phyloP scores from a whole-genome alignment of 2,329 filamentous ascomycete genomes.

The Claviceps monticola region DNA sequence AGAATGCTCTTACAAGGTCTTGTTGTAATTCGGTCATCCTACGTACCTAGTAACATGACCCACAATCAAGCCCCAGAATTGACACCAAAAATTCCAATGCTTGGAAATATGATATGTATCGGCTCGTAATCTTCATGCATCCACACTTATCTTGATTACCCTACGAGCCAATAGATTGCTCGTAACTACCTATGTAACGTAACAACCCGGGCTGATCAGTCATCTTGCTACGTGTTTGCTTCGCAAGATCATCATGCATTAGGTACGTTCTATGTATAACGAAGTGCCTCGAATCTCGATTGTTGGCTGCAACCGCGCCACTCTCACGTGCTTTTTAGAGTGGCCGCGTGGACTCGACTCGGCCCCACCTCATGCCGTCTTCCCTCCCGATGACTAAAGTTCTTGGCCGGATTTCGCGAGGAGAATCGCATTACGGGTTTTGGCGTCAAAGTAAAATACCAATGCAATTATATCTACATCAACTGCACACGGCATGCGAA shows the following conservation, averaged over 20 bases:
- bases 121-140: too few relatives aligned
- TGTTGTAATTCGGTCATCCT: not conserved
- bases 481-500: not conserved
- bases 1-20: not conserved
- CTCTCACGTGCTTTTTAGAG: not conserved
- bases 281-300: not conserved
- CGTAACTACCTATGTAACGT: too few relatives aligned
- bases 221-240: too few relatives aligned
- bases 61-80: not conserved
- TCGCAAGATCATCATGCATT: not conserved
- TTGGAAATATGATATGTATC: too few relatives aligned
- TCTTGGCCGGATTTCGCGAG: not conserved
- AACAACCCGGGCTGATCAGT: too few relatives aligned
- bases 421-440: not conserved
- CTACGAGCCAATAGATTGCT: too few relatives aligned
- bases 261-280: not conserved
- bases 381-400: not conserved
- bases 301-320: not conserved
- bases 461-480: not conserved
- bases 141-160: too few relatives aligned
- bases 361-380: conserved; percentile 1
- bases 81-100: too few relatives aligned
- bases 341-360: not conserved
- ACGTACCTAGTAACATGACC: not conserved
- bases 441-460: not conserved